Evolutionary conservation across 2,329 filamentous ascomycete species (phyloP), one percentile per base, ranked within the genome.

Genomic region (Mycocentrospora acerina): DNA sequence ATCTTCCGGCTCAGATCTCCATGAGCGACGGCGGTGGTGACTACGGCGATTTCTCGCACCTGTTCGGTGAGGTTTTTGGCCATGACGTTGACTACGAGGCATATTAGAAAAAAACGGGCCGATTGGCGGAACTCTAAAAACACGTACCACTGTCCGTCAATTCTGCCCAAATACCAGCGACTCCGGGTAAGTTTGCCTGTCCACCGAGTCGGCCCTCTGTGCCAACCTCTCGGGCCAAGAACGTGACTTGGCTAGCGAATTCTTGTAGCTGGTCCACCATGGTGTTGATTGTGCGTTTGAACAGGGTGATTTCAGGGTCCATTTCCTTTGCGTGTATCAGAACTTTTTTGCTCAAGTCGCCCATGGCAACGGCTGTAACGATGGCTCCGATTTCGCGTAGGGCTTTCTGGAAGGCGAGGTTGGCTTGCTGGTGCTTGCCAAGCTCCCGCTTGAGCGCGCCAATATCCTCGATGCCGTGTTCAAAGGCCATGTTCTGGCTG

Each of bases 261-360:
- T 94, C 88, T 66, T 96, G 90, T 43, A 97, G 78, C 69, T 96
- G 91, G 64, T 97, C 91, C 82, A 97, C 95, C 91, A 97, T 97
- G 53, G 88, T 94, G 68, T 97, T 97, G 73, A 97, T 97, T 46
- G 91, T 96, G 59, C 89, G 85, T 73, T 97, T 97, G 76, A 97
- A 97, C 8, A 89, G 90, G 18, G 90, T 93, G 61, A 97, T 97
- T 76, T 97, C 91, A 18, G 90, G 90, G 76, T 97, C 91, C 85
- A 96, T 93, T 73, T 97, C 91, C 53, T 94, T 85, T 4, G 88
- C 87, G 65, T 96, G 93, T 67, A 97, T 94, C 60, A 91, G 82
- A 48, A 96, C 91, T 72, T 95, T 95, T 77, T 95, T 96, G 67
- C 90, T 95, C 45, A 97, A 77, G 64, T 97, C 91, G 70, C 91